These are phyloP conservation scores for Wickerhamomyces silvicola DNA, from an alignment of 805 yeast genomes.

Conservation along the genomic window DNA sequence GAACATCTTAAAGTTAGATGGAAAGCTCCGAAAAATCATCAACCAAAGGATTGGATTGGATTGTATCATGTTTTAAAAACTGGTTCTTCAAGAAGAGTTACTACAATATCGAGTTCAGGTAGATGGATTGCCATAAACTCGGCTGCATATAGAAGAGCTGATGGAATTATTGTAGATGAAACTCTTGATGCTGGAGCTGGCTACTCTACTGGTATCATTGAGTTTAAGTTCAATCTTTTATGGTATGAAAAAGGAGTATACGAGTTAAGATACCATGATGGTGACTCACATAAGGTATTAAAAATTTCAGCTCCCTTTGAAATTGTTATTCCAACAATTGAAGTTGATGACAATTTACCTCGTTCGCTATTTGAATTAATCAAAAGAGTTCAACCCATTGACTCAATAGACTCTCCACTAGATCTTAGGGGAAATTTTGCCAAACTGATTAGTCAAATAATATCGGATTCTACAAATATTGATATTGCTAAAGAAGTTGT, in stretches of 20 bases:
- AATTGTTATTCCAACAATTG: conserved; percentile 36
- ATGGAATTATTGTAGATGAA: conserved; percentile 8
- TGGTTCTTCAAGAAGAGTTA: conserved; percentile 45
- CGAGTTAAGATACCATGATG: conserved; percentile 67
- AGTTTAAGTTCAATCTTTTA: conserved; percentile 41
- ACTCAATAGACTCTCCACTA: conserved; percentile 16
- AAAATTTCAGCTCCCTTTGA: conserved; percentile 62
- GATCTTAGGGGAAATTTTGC: conserved; percentile 20
- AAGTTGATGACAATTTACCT: conserved; percentile 26
- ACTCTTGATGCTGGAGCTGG: conserved; percentile 10
- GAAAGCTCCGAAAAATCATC: conserved; percentile 44
- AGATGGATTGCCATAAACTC: conserved; percentile 52
- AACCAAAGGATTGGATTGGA: conserved; percentile 69
- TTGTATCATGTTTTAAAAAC: conserved; percentile 59
- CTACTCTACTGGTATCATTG: conserved; percentile 36
- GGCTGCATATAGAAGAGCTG: conserved; percentile 25
- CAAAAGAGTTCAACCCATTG: conserved; percentile 15
- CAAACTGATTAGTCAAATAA: conserved; percentile 22
- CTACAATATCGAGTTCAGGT: conserved; percentile 56
- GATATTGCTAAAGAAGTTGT: conserved; percentile 28
- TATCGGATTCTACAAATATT: conserved; percentile 27
- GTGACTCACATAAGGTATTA: conserved; percentile 64
- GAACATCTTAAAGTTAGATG: conserved; percentile 48
- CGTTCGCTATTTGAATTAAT: conserved; percentile 22
- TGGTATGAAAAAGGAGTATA: conserved; percentile 65